Evolutionary conservation across 179 eudicot genomes (phyloP), one percentile per base, ranked within the genome.

Genomic region (Beta corolliflora): DNA sequence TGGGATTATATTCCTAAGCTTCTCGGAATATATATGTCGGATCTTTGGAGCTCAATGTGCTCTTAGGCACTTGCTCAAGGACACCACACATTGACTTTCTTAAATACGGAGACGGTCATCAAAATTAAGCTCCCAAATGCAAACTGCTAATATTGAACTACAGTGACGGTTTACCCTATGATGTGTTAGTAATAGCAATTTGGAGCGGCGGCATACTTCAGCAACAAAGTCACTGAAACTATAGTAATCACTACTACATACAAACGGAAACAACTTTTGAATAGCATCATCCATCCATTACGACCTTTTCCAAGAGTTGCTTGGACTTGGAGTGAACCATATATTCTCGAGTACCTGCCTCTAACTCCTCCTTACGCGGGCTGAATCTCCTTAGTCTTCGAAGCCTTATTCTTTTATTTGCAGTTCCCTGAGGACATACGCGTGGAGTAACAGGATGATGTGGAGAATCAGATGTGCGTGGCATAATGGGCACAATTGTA

Each of bases 341-440:
- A 45, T 71, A 82, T 44, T 79, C 81, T 19, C 60, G 83, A 0
- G 58, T 44, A 23, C 76, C 56, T 73, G 82, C 87, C 79, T 85
- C 75, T 5, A 71, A 45, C 44, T 79, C 87, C 4, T 79, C 82
- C 79, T 78, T 79, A 7, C 31, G 79, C 15, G 83, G 48, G 68
- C 80, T 63, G 13, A 18, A 3, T 41, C 80, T 64, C 36, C 82
- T 71, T 25, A 64, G 75, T 66, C 84, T 85, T 19, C 73, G 73
- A 56, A 89, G 44, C 79, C 89, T 83, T 73, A 88, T 85, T 60
- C 93, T 81, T 71, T 88, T 74, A 73, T 75, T 78, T 52, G 90
- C 91, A 5, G 86, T 87, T 61, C 93, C 91, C 61, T 92, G 90
- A 5, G 91, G 86, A 52, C 71, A 36, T 25, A 16, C 64, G 53